Conservation (phyloP, 148 eudicot genomes). For the Vaccinium darrowii region DNA sequence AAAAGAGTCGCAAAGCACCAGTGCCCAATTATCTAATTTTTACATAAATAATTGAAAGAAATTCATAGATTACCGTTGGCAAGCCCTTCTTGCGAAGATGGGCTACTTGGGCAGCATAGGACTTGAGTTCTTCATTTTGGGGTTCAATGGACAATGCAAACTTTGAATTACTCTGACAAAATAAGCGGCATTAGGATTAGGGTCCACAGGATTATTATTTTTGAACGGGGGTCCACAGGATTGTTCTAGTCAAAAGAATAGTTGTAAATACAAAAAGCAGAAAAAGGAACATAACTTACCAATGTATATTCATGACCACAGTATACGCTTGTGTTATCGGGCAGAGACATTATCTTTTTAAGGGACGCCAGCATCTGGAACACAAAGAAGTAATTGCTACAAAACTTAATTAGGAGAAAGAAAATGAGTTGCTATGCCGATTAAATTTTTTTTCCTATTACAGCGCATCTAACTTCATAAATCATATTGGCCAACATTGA, state of each 20-base stretch:
- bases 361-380: slow-evolving; percentile 77
- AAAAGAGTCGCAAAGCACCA: background rate
- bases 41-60: background rate
- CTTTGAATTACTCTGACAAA: slow-evolving; percentile 82
- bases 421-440: background rate
- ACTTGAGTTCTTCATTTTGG: slow-evolving; percentile 58
- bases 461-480: background rate
- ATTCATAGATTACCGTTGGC: slow-evolving; percentile 64
- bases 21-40: background rate
- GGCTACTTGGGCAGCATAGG: slow-evolving; percentile 64
- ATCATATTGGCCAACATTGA: background rate
- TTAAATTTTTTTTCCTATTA: background rate
- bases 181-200: slow-evolving; percentile 13
- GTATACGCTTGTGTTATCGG: slow-evolving; percentile 76
- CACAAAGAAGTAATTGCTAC: slow-evolving; percentile 6
- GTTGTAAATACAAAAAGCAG: background rate
- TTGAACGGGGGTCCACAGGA: background rate
- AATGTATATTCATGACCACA: slow-evolving; percentile 92
- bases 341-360: slow-evolving; percentile 60
- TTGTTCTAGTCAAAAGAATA: background rate
- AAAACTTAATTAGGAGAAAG: background rate
- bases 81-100: slow-evolving; percentile 67
- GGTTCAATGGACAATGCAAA: slow-evolving; percentile 90
- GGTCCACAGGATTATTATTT: background rate
- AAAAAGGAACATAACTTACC: slow-evolving; percentile 40